These are phyloP conservation scores for Chimonanthus praecox DNA, from an alignment of 164 flowering plant species.

Conservation along the genomic window DNA sequence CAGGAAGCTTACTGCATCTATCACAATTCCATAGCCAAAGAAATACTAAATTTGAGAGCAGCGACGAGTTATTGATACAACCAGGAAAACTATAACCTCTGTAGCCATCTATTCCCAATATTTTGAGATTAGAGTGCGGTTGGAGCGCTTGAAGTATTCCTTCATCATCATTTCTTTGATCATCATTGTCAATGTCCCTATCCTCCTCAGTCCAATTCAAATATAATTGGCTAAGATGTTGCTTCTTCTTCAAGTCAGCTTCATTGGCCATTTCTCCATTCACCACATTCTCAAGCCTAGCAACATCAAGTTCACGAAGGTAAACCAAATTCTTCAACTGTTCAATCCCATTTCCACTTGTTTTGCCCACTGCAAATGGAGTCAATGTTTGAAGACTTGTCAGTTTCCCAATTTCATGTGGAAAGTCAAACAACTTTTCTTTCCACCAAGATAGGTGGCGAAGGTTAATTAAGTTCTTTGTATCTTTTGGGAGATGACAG, in stretches of 20 bases:
- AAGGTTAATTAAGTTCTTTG: conserved; percentile 9
- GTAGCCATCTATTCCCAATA: not conserved
- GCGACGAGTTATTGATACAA: not conserved
- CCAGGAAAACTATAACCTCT: not conserved
- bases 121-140: conserved; percentile 5
- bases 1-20: not conserved
- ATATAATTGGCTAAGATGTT: not conserved
- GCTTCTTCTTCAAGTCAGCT: not conserved
- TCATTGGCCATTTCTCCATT: not conserved
- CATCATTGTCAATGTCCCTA: too few species aligned
- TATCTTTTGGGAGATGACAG: conserved; percentile 8
- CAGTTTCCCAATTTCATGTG: not conserved
- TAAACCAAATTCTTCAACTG: not conserved
- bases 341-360: not conserved
- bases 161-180: not conserved
- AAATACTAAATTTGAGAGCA: not conserved
- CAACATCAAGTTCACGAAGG: not conserved
- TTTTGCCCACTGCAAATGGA: not conserved
- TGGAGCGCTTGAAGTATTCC: conserved; percentile 3
- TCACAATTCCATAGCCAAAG: not conserved
- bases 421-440: not conserved
- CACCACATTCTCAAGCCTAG: conserved; percentile 2
- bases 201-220: not conserved
- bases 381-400: conserved; percentile 1
- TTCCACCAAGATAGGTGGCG: not conserved